Base-by-base conservation (phyloP, 352 stramenopile genomes). In the Globisporangium yorkense region DNA sequence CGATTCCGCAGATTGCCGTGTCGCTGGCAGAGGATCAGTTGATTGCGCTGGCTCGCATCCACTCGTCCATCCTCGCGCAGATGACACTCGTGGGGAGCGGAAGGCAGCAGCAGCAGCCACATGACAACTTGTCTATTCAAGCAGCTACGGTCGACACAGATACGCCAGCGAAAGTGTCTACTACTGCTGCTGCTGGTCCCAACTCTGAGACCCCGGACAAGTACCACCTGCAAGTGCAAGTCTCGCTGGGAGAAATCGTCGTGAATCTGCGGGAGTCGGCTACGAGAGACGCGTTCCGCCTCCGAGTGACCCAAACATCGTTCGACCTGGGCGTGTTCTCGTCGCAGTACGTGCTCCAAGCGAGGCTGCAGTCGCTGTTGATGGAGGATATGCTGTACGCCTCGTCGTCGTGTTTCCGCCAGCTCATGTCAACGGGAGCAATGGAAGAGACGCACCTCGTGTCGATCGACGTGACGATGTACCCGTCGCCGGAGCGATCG, bases 371-470 rank as follows among this genome's bases (percentile, higher is more conserved):
- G 53, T 63, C 76, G 5, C 62, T 91, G 7, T 49, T 82, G 44
- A 88, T 91, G 78, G 74, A 91, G 62, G 81, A 91, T 53, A 79
- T 76, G 51, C 59, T 91, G 2, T 84, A 91, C 50, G 54, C 63
- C 15, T 5, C 63, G 6, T 54, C 65, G 16, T 91, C 78, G 9
- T 61, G 62, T 29, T 91, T 76, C 52, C 84, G 74, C n/a, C 58
- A 86, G 29, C 62, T 91, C n/a, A 77, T 89, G 55, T 87, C 78
- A 9, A 89, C 78, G 6, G 81, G 78, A 7, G 50, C 60, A 16
- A 18, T 18, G 48, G 46, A 63, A 29, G 63, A 62, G 24, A 57
- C 63, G 33, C 62, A 86, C 45, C 57, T 89, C 8, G 77, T 89
- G 47, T 60, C 69, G 4, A 57, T 89, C 41, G 75, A 87, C 40